Evolutionary conservation across 305 asterid species (phyloP), one percentile per base, ranked within the genome.

Genomic region (Plantago coronopus): DNA sequence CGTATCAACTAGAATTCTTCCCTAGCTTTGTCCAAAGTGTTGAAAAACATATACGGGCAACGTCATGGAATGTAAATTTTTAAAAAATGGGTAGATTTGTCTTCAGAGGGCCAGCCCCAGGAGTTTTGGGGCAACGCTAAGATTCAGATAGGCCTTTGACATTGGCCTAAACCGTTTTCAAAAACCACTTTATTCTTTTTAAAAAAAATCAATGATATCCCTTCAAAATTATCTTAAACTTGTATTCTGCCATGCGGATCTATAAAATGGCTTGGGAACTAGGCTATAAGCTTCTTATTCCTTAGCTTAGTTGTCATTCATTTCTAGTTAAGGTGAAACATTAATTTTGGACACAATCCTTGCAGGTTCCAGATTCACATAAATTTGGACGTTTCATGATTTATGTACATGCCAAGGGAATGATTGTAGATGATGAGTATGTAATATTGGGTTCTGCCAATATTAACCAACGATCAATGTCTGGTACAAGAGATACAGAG

Each of bases 381-480:
- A 91, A 82, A 65, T 54, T 62, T 14, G 81, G 84, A 27, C 76
- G 98, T 38, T 91, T 90, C 59, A 90, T 90, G 96, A 87, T 90
- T 2, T 90, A 90, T 27, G 97, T 87, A 15, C 97, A 90, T 18
- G 95, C 96, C 57, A 90, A 90, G 76, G 97, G 95, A 76, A 87
- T 87, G 95, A 65, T 90, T 25, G 97, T 89, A 58, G 97, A 89
- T 27, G 97, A 89, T 40, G 94, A 89, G 66, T 84, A 89, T 16
- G 89, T 89, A 62, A 84, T 89, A 55, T 60, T 89, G 50, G 95
- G 97, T 3, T 89, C 97, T 15, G 95, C 97, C 60, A 89, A 89
- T 69, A 89, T 89, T 31, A 89, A 89, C 77, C 96, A 90, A 54
- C 74, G 97, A 54, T 90, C 97, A 0, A 85, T 90, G 97, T 95